A percentile compares a stretch with the other conserved stretches of the same genome.
Conservation (phyloP, 352 stramenopile species). For the Thraustotheca clavata region DNA sequence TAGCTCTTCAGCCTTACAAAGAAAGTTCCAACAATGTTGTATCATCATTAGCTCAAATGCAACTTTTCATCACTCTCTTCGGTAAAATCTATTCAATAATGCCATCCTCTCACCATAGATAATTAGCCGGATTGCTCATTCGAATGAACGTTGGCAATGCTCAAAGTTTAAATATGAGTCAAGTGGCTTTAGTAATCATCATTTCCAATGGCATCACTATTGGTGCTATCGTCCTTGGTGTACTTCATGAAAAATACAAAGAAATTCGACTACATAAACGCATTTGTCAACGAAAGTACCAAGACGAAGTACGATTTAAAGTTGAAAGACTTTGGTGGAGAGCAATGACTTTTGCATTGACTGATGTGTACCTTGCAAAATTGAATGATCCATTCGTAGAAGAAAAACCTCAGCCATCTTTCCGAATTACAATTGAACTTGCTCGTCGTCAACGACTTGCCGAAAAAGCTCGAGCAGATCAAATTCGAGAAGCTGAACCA, state of each 20-base stretch:
- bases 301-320: conserved; percentile 34
- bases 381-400: conserved; percentile 27
- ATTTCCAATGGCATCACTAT: conserved; percentile 46
- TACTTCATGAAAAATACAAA: conserved; percentile 42
- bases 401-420: conserved; percentile 28
- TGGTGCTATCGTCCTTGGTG: conserved; percentile 39
- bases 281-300: conserved; percentile 34
- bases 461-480: background rate
- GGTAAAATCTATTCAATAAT: conserved; percentile 36
- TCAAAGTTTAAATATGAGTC: background rate
- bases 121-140: background rate
- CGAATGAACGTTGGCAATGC: conserved; percentile 18
- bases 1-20: conserved; percentile 64
- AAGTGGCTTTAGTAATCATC: conserved; percentile 43
- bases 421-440: conserved; percentile 51
- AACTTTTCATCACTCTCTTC: conserved; percentile 73
- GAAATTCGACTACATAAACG: conserved; percentile 25
- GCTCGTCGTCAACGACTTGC: conserved; percentile 34
- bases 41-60: conserved; percentile 52
- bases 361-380: conserved; percentile 48
- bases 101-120: background rate
- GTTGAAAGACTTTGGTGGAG: conserved; percentile 46
- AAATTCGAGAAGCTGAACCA: conserved; percentile 18
- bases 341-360: conserved; percentile 44
- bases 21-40: conserved; percentile 53